Conservation (phyloP, 805 yeast species). For the Pichia occidentalis region DNA sequence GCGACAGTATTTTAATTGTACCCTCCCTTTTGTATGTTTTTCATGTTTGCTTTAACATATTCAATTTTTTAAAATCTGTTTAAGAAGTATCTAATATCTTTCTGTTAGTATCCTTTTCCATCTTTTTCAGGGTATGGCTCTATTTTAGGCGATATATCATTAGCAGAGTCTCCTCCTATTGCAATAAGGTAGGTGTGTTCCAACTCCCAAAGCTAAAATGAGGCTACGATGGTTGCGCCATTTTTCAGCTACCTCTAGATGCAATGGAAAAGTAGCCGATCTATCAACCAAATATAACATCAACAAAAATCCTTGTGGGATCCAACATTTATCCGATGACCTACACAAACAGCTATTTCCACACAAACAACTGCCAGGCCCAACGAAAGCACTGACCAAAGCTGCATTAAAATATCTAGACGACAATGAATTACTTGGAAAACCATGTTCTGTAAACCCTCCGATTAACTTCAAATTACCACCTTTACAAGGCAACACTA, state of each 20-base stretch:
- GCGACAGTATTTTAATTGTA: too few relatives aligned
- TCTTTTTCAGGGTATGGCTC: too few relatives aligned
- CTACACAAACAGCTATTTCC: conserved; percentile 51
- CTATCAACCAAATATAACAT: neutral
- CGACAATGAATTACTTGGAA: conserved; percentile 65
- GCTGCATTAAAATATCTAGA: conserved; percentile 38
- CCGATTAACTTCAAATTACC: conserved; percentile 67
- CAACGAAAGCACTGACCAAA: conserved; percentile 48
- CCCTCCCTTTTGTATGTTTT: too few relatives aligned
- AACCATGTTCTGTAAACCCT: conserved; percentile 52
- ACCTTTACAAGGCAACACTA: conserved; percentile 54
- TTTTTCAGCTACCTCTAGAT: neutral
- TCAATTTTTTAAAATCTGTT: too few relatives aligned
- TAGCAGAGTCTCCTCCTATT: too few relatives aligned
- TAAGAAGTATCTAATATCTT: too few relatives aligned
- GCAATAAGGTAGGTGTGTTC: too few relatives aligned
- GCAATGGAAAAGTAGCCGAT: neutral
- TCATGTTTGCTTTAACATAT: too few relatives aligned
- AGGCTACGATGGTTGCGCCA: too few relatives aligned
- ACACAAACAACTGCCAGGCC: conserved; percentile 25
- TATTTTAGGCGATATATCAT: too few relatives aligned
- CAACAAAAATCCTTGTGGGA: conserved; percentile 21
- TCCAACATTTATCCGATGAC: conserved; percentile 64
- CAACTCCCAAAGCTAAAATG: too few relatives aligned
- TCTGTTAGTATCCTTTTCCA: too few relatives aligned